Conservation (phyloP, 2,329 filamentous ascomycete species). For the Zymoseptoria pseudotritici region DNA sequence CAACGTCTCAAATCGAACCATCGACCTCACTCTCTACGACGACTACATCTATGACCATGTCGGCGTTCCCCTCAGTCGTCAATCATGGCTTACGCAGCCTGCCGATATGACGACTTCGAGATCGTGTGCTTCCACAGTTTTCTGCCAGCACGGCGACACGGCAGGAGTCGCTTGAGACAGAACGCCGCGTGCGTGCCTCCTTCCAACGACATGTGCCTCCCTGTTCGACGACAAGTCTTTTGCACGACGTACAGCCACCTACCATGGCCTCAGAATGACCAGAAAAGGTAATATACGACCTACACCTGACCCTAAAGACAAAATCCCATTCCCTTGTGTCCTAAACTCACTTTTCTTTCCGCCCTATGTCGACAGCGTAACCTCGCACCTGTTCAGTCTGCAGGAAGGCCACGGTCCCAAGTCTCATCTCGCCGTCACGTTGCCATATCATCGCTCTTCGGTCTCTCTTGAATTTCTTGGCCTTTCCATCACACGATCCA, state of each 20-base stretch:
- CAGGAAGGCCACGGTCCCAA: not conserved
- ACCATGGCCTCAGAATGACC: not conserved
- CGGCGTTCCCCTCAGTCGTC: no score
- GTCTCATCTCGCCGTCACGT: not conserved
- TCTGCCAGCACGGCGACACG: not conserved
- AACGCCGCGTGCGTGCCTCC: not conserved
- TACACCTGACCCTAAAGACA: not conserved
- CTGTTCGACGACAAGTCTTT: not conserved
- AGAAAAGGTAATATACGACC: not conserved
- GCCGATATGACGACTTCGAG: not conserved
- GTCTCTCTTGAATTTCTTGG: not conserved
- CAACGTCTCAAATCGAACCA: no score
- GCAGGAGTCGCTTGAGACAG: not conserved
- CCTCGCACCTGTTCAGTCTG: not conserved
- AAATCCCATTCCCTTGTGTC: not conserved
- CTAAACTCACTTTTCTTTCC: not conserved
- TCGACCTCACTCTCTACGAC: no score
- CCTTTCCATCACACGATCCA: conserved; percentile 6
- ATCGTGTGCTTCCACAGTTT: not conserved
- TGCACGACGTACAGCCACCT: not conserved
- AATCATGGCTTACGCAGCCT: no score
- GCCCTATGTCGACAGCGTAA: not conserved
- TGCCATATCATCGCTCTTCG: not conserved
- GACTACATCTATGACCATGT: no score
- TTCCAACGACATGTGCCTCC: not conserved